Conservation (phyloP, 2,329 filamentous ascomycete genomes). For the Phialophora expanda region DNA sequence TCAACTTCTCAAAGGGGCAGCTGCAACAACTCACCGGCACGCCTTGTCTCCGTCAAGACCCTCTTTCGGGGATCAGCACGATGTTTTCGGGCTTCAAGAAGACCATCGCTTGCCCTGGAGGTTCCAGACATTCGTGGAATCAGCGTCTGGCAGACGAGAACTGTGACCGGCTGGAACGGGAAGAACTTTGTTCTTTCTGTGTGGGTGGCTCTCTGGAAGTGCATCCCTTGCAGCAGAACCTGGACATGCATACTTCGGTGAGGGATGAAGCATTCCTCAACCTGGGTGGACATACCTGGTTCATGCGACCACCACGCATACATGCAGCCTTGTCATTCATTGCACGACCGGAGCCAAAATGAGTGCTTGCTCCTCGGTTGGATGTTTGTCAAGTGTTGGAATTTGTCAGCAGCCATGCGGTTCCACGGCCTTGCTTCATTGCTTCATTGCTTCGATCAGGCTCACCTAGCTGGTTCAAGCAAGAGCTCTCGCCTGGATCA, state of each 20-base stretch:
- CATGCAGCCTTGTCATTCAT: neutral
- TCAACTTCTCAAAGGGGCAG: neutral
- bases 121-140: neutral
- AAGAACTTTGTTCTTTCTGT: neutral
- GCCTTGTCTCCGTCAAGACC: neutral
- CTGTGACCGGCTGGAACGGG: neutral
- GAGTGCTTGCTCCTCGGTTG: neutral
- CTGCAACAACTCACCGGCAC: neutral
- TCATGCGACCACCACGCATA: neutral
- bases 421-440: neutral
- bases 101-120: neutral
- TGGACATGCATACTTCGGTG: neutral
- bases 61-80: constrained; percentile 11
- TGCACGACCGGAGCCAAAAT: neutral
- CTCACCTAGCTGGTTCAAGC: neutral
- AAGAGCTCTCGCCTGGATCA: neutral
- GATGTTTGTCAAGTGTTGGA: neutral
- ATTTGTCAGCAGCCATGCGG: neutral
- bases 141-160: neutral
- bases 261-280: no score
- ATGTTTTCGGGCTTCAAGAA: constrained; percentile 5
- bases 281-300: constrained; percentile 1
- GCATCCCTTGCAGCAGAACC: neutral
- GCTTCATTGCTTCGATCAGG: neutral
- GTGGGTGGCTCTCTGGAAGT: neutral